A percentile compares a stretch with the other conserved stretches of the same genome.
Evolutionary conservation across 2,329 filamentous ascomycete species (phyloP).

Genomic region (Aureobasidium leucospermi): DNA sequence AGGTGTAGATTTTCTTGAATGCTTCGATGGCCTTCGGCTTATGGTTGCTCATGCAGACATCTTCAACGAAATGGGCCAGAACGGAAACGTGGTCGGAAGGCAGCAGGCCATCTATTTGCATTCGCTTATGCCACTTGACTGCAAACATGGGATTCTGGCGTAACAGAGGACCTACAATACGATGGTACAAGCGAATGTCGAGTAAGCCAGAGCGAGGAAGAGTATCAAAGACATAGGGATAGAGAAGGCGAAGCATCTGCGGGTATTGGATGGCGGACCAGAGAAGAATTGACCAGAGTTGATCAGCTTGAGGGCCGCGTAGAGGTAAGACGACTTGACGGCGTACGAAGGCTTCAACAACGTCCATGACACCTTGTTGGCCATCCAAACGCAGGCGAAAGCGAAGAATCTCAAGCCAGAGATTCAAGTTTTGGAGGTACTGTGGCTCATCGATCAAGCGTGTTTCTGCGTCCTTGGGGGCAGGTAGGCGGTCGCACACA

Average conservation of each 20-base stretch:
- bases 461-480: neutral
- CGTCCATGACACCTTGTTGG: conserved; percentile 31
- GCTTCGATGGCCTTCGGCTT: conserved; percentile 13
- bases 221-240: conserved; percentile 36
- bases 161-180: conserved; percentile 37
- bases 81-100: conserved; percentile 20
- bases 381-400: conserved; percentile 36
- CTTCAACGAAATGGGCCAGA: conserved; percentile 13
- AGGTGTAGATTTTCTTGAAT: conserved; percentile 32
- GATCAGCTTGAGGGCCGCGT: conserved; percentile 30
- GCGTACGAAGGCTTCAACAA: conserved; percentile 36
- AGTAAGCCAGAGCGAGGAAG: conserved; percentile 29
- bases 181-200: conserved; percentile 36
- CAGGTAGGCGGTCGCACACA: neutral
- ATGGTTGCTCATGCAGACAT: conserved; percentile 17
- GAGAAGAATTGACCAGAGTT: conserved; percentile 41
- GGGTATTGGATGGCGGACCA: conserved; percentile 28
- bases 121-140: conserved; percentile 24
- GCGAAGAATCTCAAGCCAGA: conserved; percentile 37
- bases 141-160: conserved; percentile 22
- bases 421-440: conserved; percentile 25
- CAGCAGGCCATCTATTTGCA: conserved; percentile 32
- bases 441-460: conserved; percentile 27
- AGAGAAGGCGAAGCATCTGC: conserved; percentile 30
- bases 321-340: conserved; percentile 34